phyloP scores from a whole-genome alignment of 805 yeast genomes.

The Ogataea nitratoaversa region DNA sequence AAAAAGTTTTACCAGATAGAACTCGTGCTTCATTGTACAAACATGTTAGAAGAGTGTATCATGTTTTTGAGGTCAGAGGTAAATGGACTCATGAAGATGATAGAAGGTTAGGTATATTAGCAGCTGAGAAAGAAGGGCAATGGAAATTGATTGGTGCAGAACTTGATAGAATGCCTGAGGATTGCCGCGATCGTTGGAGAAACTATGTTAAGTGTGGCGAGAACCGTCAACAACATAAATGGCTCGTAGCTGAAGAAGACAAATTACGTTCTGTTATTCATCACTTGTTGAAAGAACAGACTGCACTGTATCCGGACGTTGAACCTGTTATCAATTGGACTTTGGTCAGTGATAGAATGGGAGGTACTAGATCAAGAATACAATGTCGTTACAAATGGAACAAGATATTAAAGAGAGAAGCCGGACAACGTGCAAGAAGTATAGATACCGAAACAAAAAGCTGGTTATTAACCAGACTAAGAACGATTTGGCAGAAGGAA shows the following conservation, averaged over 20 bases:
- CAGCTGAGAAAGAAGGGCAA: slow-evolving; percentile 67
- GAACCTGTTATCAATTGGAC: slow-evolving; percentile 80
- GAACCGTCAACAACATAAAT: slow-evolving; percentile 68
- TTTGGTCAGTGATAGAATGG: slow-evolving; percentile 81
- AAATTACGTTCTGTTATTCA: slow-evolving; percentile 51
- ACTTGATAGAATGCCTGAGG: slow-evolving; percentile 95
- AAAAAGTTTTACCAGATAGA: slow-evolving; percentile 76
- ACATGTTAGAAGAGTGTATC: slow-evolving; percentile 87
- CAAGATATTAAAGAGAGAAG: slow-evolving; percentile 64
- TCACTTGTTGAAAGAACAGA: slow-evolving; percentile 40
- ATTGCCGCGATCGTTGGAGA: slow-evolving; percentile 95
- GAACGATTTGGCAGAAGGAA: slow-evolving; percentile 38
- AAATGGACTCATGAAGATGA: slow-evolving; percentile 89
- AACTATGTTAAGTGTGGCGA: slow-evolving; percentile 91
- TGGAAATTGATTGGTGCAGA: slow-evolving; percentile 83
- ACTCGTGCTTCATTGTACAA: slow-evolving; percentile 88
- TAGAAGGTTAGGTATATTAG: slow-evolving; percentile 55
- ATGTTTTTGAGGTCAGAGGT: slow-evolving; percentile 81
- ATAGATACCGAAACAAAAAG: slow-evolving; percentile 45
- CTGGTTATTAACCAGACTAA: slow-evolving; percentile 45
- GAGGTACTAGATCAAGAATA: slow-evolving; percentile 82
- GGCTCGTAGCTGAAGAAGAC: slow-evolving; percentile 81
- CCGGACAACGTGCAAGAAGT: slow-evolving; percentile 37
- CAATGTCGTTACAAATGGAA: slow-evolving; percentile 97
- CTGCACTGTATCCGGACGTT: slow-evolving; percentile 22